Conservation (phyloP, 106 monocot genomes). For the Narthecium ossifragum region DNA sequence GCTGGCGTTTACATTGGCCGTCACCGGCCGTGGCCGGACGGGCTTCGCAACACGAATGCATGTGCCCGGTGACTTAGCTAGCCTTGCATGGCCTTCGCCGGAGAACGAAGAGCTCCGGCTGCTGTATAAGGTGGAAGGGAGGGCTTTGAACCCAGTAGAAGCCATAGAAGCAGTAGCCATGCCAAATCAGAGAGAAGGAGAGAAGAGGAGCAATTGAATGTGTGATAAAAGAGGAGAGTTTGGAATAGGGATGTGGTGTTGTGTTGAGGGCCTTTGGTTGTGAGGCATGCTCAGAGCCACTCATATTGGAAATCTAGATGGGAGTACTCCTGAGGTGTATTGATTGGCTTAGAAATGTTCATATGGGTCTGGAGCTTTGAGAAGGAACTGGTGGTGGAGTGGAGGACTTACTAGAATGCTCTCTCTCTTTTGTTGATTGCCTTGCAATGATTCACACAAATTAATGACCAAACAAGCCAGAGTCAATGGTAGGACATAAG, state of each 20-base stretch:
- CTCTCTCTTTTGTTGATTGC: too few species aligned
- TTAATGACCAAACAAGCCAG: too few species aligned
- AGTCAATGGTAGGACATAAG: too few species aligned
- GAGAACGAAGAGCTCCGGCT: constrained; percentile 19
- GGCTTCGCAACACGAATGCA: constrained; percentile 18
- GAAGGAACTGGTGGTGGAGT: too few species aligned
- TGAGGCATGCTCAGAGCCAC: constrained; percentile 8
- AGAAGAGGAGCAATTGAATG: too few species aligned
- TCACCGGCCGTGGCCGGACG: constrained; percentile 30
- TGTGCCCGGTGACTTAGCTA: neutral
- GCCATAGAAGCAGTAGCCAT: neutral
- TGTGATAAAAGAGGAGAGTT: neutral
- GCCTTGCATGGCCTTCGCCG: constrained; percentile 15
- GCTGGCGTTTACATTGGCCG: constrained; percentile 80
- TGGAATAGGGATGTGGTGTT: neutral
- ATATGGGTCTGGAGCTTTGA: too few species aligned
- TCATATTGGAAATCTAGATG: constrained; percentile 7
- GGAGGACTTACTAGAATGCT: too few species aligned
- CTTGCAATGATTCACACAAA: too few species aligned
- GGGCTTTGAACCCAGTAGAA: neutral
- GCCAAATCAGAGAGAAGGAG: neutral
- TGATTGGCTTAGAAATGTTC: constrained; percentile 6
- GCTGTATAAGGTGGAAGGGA: constrained; percentile 16
- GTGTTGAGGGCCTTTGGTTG: constrained; percentile 8
- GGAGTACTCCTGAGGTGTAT: neutral